Evolutionary conservation across 1,139 yeast species (phyloP).

Genomic region (Zygotorulaspora mrakii): DNA sequence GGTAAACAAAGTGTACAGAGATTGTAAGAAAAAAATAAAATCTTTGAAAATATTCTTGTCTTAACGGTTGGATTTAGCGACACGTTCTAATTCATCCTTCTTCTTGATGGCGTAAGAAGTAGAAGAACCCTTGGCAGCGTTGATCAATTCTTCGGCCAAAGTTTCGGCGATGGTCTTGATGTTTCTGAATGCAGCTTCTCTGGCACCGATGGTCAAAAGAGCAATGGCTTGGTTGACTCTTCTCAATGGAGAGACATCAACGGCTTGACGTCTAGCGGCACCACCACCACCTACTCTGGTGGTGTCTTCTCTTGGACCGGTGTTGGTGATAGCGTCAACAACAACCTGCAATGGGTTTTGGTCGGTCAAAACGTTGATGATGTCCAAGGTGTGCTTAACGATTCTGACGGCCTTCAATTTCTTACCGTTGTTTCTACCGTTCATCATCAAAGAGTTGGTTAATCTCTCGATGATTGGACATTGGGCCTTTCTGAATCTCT

Average conservation of each 20-base stretch:
- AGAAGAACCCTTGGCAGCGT: constrained; percentile 99
- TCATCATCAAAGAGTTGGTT: constrained; percentile 99
- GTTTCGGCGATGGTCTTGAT: constrained; percentile 99
- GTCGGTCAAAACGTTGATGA: constrained; percentile 95
- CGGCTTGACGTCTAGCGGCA: constrained; percentile 99
- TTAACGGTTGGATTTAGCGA: constrained; percentile 99
- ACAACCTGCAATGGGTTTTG: constrained; percentile 99
- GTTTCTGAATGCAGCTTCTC: constrained; percentile 99
- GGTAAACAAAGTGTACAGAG: constrained; percentile 14
- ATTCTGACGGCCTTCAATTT: constrained; percentile 99
- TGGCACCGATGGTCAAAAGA: constrained; percentile 98
- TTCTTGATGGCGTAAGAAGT: constrained; percentile 99
- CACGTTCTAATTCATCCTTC: constrained; percentile 99
- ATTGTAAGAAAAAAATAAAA: constrained; percentile 10
- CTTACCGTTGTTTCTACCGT: constrained; percentile 99
- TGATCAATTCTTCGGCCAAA: constrained; percentile 99
- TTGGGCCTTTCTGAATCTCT: constrained; percentile 99
- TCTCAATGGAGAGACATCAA: constrained; percentile 99
- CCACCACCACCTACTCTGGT: constrained; percentile 99
- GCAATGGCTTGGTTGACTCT: constrained; percentile 99
- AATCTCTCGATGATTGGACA: constrained; percentile 99
- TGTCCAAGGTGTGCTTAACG: constrained; percentile 98
- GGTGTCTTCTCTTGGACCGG: constrained; percentile 99
- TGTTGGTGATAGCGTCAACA: constrained; percentile 99
- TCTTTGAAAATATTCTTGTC: constrained; percentile 12